A percentile compares a stretch with the other conserved stretches of the same genome.
Evolutionary conservation across 768 basidiomycete genomes (phyloP).

Genomic region (Termitomyces heimii): DNA sequence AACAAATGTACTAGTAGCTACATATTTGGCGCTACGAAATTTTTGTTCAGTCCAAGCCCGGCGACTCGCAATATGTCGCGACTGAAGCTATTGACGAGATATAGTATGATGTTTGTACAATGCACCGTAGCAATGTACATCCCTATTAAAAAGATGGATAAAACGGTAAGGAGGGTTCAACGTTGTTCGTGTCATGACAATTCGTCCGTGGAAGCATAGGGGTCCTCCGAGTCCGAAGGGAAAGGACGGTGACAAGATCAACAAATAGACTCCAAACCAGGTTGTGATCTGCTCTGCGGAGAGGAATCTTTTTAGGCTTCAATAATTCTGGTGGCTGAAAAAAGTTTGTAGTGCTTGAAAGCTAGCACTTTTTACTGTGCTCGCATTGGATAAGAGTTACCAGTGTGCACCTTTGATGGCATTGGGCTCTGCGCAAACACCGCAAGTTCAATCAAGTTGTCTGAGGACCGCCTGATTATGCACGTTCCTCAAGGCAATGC

Average conservation of each 20-base stretch:
- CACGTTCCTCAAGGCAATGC: slow-evolving; percentile 86
- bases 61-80: too few species aligned
- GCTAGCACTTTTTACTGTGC: slow-evolving; percentile 63
- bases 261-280: slow-evolving; percentile 82
- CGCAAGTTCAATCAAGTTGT: too few species aligned
- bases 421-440: too few species aligned
- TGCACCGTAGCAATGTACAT: too few species aligned
- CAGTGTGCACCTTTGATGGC: slow-evolving; percentile 69
- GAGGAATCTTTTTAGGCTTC: slow-evolving; percentile 50
- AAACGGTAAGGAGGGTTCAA: too few species aligned
- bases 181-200: too few species aligned
- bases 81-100: too few species aligned
- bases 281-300: slow-evolving; percentile 69
- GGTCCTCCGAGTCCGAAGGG: slow-evolving; percentile 84
- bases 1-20: too few species aligned
- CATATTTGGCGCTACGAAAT: too few species aligned
- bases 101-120: too few species aligned
- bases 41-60: too few species aligned
- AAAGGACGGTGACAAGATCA: slow-evolving; percentile 87
- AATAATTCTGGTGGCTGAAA: neutral
- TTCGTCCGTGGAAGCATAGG: slow-evolving; percentile 50
- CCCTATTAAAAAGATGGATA: too few species aligned
- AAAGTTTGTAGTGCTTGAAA: neutral
- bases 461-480: slow-evolving; percentile 60
- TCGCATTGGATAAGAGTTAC: slow-evolving; percentile 88